phyloP scores from a whole-genome alignment of 2,329 filamentous ascomycete genomes.

The Trichoderma oligosporum region DNA sequence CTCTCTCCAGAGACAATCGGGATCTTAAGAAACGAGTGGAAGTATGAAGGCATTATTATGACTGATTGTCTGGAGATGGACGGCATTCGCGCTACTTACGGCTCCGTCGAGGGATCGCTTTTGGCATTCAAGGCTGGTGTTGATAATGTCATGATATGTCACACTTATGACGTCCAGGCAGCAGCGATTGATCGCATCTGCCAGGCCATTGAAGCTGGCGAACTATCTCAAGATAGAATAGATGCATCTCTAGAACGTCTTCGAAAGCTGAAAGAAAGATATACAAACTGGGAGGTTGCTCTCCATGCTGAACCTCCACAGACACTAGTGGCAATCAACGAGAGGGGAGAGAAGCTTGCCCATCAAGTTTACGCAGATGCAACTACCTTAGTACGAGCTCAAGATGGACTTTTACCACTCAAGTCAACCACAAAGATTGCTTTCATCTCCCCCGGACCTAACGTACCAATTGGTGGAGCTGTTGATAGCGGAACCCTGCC shows the following conservation, averaged over 20 bases:
- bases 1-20: slow-evolving; percentile 25
- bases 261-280: slow-evolving; percentile 23
- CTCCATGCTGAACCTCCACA: slow-evolving; percentile 16
- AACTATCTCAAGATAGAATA: slow-evolving; percentile 21
- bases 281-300: slow-evolving; percentile 26
- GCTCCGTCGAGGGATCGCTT: slow-evolving; percentile 26
- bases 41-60: slow-evolving; percentile 26
- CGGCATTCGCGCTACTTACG: slow-evolving; percentile 26
- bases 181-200: slow-evolving; percentile 27
- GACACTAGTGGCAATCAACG: slow-evolving; percentile 21
- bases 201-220: slow-evolving; percentile 21
- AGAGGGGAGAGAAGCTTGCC: slow-evolving; percentile 21
- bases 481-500: slow-evolving; percentile 25
- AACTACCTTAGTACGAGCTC: slow-evolving; percentile 24
- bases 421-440: slow-evolving; percentile 22
- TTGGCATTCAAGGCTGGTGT: slow-evolving; percentile 28
- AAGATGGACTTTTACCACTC: slow-evolving; percentile 22
- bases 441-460: slow-evolving; percentile 27
- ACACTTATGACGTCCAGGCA: slow-evolving; percentile 27
- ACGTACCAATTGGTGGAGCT: slow-evolving; percentile 26
- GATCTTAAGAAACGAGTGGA: slow-evolving; percentile 26
- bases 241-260: slow-evolving; percentile 24
- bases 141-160: slow-evolving; percentile 31
- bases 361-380: slow-evolving; percentile 23
- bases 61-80: slow-evolving; percentile 31